Evolutionary conservation across 345 rosid species (phyloP), one percentile per base, ranked within the genome.

Genomic region (Salix suchowensis): DNA sequence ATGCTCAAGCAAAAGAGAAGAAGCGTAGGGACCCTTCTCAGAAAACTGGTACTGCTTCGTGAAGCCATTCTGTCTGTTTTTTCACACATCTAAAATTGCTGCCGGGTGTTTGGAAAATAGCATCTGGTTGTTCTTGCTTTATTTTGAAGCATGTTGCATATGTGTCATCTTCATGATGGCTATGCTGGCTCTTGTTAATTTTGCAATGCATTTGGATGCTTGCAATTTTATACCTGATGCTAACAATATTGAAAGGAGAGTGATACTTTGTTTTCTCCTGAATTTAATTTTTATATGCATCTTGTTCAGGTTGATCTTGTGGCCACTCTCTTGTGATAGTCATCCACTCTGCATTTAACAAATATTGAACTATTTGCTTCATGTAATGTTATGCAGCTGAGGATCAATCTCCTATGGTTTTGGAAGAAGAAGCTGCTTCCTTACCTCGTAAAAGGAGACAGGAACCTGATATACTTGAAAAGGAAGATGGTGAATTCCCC

Each of bases 381-480:
- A 2, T 75, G 14, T 70, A 6, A 54, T 36, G n/a, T 37, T 76
- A 34, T 76, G 80, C 84, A 87, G 87, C 52, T 70, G 87, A 71
- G 61, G 77, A 67, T 75, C 84, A 82, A 62, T 87, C 87, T 78
- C 83, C 81, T 66, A 65, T 77, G 67, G 76, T 76, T 76, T 54
- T 71, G 65, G 89, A 79, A 81, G 84, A 87, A 83, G 91, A 82
- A 64, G 81, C 82, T 72, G 87, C 83, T 77, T 81, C 90, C 32
- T 80, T 82, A 75, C 83, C 58, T 42, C 82, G 48, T 44, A 83
- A 79, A 55, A 86, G 39, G 70, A 85, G 79, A 80, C 88, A 91
- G 5, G 89, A 82, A 50, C 82, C 81, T 11, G 84, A 83, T 74
- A 67, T 83, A 28, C 84, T 80, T 72, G 85, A 66, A 74, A 87